A percentile compares a stretch with the other conserved stretches of the same genome.
Conservation (phyloP, 2,329 filamentous ascomycete genomes). For the Alternaria sp. region DNA sequence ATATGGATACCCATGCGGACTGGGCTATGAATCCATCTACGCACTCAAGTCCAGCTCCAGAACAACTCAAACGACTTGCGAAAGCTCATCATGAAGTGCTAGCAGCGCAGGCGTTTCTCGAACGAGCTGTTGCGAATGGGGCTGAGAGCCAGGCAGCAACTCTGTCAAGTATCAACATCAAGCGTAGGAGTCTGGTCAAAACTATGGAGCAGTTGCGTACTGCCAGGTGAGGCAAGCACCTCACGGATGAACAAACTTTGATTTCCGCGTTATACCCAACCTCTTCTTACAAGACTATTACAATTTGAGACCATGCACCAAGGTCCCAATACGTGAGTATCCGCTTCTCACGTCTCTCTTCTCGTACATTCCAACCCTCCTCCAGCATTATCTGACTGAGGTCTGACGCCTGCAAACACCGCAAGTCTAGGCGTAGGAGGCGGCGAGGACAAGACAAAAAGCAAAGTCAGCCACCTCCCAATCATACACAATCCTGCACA, state of each 20-base stretch:
- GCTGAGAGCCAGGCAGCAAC: constrained; percentile 15
- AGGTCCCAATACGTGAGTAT: not conserved
- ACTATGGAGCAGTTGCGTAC: not conserved
- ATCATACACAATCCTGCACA: not conserved
- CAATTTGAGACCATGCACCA: not conserved
- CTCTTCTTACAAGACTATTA: not conserved
- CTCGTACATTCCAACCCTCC: not conserved
- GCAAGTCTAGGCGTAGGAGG: not conserved
- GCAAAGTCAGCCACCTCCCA: not conserved
- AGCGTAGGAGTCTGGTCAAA: constrained; percentile 8
- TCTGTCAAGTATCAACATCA: constrained; percentile 25
- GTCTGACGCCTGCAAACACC: not conserved
- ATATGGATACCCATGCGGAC: constrained; percentile 18
- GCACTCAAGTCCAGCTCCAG: constrained; percentile 3
- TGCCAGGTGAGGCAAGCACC: not conserved
- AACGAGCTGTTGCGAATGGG: constrained; percentile 30
- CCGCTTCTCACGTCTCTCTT: not conserved
- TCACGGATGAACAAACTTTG: not conserved
- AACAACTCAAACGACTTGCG: constrained; percentile 18
- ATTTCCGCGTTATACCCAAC: constrained; percentile 4
- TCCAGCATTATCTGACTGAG: not conserved
- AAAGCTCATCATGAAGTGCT: constrained; percentile 29
- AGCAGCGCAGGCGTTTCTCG: constrained; percentile 31
- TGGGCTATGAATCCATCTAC: constrained; percentile 16
- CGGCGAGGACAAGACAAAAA: not conserved